Conservation (phyloP, 768 basidiomycete genomes). For the Fomitopsis serialis region DNA sequence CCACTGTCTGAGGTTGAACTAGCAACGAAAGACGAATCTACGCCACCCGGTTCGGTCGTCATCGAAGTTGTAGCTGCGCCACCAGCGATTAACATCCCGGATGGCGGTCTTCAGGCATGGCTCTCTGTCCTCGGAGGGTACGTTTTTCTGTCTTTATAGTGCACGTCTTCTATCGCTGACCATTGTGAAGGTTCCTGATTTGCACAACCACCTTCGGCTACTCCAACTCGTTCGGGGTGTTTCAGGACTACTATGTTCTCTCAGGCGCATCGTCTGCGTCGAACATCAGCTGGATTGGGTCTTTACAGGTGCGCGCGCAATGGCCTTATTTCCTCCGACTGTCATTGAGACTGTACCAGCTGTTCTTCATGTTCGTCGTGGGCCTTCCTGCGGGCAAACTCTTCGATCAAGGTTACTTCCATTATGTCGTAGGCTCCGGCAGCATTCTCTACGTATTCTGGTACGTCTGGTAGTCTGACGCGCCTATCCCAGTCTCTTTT, state of each 20-base stretch:
- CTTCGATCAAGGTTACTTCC: constrained; percentile 46
- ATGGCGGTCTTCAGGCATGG: constrained; percentile 1
- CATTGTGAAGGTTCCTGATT: background rate
- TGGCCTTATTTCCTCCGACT: no score
- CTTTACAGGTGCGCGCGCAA: constrained; percentile 30
- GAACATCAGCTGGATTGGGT: constrained; percentile 41
- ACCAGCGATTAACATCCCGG: background rate
- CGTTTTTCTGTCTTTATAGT: background rate
- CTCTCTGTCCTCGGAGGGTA: background rate
- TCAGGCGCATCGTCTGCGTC: background rate
- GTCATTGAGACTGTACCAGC: background rate
- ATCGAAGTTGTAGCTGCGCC: background rate
- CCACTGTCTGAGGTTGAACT: background rate
- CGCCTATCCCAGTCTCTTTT: no score
- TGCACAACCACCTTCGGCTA: constrained; percentile 9
- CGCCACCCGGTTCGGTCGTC: background rate
- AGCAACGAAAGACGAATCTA: background rate
- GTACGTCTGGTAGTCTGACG: background rate
- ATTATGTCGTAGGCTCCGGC: constrained; percentile 21
- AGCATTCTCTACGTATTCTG: constrained; percentile 20
- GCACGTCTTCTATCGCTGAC: background rate
- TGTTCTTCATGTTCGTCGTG: constrained; percentile 37
- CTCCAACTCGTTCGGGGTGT: constrained; percentile 12
- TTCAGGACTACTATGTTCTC: constrained; percentile 12
- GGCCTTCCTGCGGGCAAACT: constrained; percentile 35